Evolutionary conservation across 768 basidiomycete genomes (phyloP).

Genomic region (Mycena albidolilacea): DNA sequence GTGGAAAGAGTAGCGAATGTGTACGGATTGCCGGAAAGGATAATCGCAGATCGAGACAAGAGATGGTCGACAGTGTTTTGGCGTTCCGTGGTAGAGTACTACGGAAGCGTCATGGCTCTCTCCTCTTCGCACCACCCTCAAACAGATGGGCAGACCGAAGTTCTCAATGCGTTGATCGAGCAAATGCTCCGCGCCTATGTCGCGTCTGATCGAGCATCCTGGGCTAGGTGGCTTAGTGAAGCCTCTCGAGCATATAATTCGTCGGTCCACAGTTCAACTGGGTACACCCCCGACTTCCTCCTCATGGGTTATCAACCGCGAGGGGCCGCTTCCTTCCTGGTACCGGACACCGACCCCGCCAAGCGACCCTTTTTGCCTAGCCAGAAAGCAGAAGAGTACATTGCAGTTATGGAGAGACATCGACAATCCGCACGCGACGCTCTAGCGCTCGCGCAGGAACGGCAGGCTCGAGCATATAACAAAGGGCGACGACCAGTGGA

Average conservation of each 20-base stretch:
- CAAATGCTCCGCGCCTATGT: no score
- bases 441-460: no score
- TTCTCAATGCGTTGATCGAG: no score
- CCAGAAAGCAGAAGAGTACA: conserved; percentile 29
- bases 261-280: conserved; percentile 35
- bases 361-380: conserved; percentile 29
- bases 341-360: conserved; percentile 13
- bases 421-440: not conserved
- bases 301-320: conserved; percentile 48
- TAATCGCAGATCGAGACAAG: not conserved
- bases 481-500: conserved; percentile 32
- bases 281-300: conserved; percentile 44
- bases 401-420: conserved; percentile 19
- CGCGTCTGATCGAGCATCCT: no score
- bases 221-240: no score
- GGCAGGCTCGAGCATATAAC: conserved; percentile 37
- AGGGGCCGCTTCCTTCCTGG: conserved; percentile 13
- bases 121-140: no score
- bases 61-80: not conserved
- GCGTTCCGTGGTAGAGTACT: not conserved
- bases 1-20: not conserved
- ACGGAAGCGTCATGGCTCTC: no score
- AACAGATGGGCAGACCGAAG: no score
- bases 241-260: no score
- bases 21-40: not conserved